These are phyloP conservation scores for Endocarpon pusillum DNA, from an alignment of 495 filamentous ascomycete genomes.

Conservation along the genomic window DNA sequence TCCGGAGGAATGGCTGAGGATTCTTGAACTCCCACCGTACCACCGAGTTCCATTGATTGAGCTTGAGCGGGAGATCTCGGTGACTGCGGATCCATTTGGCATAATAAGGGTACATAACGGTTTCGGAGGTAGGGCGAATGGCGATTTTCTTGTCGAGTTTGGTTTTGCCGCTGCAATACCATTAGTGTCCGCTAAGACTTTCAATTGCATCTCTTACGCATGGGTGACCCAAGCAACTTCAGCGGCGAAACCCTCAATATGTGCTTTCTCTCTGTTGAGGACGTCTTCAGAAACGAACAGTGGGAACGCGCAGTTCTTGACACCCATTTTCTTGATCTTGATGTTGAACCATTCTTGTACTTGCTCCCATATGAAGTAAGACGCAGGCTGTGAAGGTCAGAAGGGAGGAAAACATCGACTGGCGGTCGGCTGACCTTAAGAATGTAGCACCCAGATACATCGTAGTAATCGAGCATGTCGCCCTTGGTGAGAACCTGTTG, in stretches of 20 bases:
- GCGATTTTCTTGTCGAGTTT: constrained; percentile 89
- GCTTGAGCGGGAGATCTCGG: constrained; percentile 75
- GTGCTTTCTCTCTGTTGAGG: constrained; percentile 84
- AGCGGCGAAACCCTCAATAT: constrained; percentile 92
- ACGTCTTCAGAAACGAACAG: constrained; percentile 86
- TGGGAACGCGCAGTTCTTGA: constrained; percentile 90
- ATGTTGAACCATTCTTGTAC: constrained; percentile 82
- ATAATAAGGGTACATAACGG: constrained; percentile 92
- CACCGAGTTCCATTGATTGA: constrained; percentile 98
- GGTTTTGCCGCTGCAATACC: constrained; percentile 48
- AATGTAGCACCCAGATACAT: constrained; percentile 92
- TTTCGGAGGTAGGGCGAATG: constrained; percentile 88
- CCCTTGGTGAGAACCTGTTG: constrained; percentile 90
- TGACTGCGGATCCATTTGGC: constrained; percentile 91
- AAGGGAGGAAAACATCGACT: constrained; percentile 3
- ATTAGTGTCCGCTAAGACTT: constrained; percentile 4
- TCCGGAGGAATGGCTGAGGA: constrained; percentile 83
- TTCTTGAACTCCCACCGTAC: constrained; percentile 98
- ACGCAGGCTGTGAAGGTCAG: constrained; percentile 32
- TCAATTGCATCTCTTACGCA: constrained; percentile 47
- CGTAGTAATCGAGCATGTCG: constrained; percentile 86
- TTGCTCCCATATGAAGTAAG: constrained; percentile 82
- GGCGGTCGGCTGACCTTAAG: constrained; percentile 38
- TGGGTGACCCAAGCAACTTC: constrained; percentile 98
- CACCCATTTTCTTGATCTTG: constrained; percentile 72